A percentile compares a stretch with the other conserved stretches of the same genome.
These are phyloP conservation scores for bread wheat (Triticum aestivum) DNA, from an alignment of 176 grass and related monocot species.

Conservation along the genomic window DNA sequence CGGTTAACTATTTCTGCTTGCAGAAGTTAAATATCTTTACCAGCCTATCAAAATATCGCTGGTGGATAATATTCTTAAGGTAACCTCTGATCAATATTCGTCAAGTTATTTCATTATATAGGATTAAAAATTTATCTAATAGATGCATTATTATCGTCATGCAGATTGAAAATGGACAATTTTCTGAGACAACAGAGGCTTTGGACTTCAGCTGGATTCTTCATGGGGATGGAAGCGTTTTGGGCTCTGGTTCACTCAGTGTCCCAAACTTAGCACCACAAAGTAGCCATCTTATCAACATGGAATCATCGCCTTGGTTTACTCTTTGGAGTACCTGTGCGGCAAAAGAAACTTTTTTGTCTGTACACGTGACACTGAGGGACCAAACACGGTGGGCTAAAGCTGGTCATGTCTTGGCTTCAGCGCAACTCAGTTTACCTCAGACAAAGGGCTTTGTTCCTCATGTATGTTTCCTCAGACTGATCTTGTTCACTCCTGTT, in stretches of 20 bases:
- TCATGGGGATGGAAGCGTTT: constrained; percentile 65
- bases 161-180: constrained; percentile 81
- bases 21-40: constrained; percentile 97
- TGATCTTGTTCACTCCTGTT: constrained; percentile 18
- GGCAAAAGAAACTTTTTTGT: constrained; percentile 74
- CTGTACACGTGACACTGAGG: constrained; percentile 57
- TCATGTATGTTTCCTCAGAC: constrained; percentile 47
- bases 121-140: background rate
- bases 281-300: constrained; percentile 55
- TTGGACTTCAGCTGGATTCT: constrained; percentile 78
- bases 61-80: constrained; percentile 65
- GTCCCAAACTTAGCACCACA: constrained; percentile 60
- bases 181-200: constrained; percentile 65
- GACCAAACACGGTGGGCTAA: constrained; percentile 69
- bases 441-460: constrained; percentile 45
- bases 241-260: constrained; percentile 65
- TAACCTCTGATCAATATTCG: constrained; percentile 30
- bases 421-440: constrained; percentile 77
- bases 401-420: constrained; percentile 77
- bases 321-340: constrained; percentile 39
- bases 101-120: constrained; percentile 4
- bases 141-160: constrained; percentile 17
- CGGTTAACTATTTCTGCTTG: constrained; percentile 30
- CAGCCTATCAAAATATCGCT: constrained; percentile 77
- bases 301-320: constrained; percentile 74